Evolutionary conservation across 805 yeast species (phyloP).

Genomic region (Candida andamanensis): DNA sequence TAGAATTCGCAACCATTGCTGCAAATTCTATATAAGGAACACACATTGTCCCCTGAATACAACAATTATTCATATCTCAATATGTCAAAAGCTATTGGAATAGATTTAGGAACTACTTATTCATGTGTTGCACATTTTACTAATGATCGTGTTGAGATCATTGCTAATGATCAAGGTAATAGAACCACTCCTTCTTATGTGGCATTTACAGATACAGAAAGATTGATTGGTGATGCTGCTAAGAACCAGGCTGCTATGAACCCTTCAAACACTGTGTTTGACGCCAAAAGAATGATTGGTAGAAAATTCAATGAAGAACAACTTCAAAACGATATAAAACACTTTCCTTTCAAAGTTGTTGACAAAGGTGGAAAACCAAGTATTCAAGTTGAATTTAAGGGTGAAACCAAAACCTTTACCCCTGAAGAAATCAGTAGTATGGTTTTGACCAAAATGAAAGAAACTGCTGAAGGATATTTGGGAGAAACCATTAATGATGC

Average conservation of each 20-base stretch:
- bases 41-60: slow-evolving; percentile 1
- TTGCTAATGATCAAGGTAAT: slow-evolving; percentile 98
- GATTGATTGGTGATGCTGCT: slow-evolving; percentile 96
- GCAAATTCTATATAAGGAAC: slow-evolving; percentile 6
- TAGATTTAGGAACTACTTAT: slow-evolving; percentile 96
- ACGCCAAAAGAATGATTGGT: slow-evolving; percentile 93
- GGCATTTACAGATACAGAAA: slow-evolving; percentile 92
- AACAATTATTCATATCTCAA: not conserved
- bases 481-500: slow-evolving; percentile 69
- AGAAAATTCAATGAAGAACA: slow-evolving; percentile 72
- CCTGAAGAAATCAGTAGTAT: slow-evolving; percentile 95
- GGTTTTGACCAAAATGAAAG: slow-evolving; percentile 90
- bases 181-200: slow-evolving; percentile 97
- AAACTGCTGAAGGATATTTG: slow-evolving; percentile 85
- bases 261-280: slow-evolving; percentile 89
- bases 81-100: slow-evolving; percentile 53
- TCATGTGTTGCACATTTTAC: slow-evolving; percentile 79
- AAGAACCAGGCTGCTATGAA: slow-evolving; percentile 98
- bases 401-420: slow-evolving; percentile 79
- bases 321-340: slow-evolving; percentile 75
- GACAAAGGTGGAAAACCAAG: slow-evolving; percentile 82
- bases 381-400: slow-evolving; percentile 82
- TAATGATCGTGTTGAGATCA: slow-evolving; percentile 87
- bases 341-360: slow-evolving; percentile 80
- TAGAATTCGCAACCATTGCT: slow-evolving; percentile 12